Conservation (phyloP, 768 basidiomycete genomes). For the Asterophora parasitica region DNA sequence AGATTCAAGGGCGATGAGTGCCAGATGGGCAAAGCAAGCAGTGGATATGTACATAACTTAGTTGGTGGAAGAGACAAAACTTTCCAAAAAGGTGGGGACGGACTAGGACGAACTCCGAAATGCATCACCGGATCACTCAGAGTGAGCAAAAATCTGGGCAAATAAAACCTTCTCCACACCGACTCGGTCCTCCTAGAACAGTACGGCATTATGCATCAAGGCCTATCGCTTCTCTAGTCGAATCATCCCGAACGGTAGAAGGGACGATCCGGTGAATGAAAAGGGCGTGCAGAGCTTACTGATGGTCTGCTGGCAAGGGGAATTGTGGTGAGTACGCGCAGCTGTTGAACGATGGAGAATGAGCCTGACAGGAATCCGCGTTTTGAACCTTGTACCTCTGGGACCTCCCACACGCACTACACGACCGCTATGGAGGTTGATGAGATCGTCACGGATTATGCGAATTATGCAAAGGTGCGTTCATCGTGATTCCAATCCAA, state of each 20-base stretch:
- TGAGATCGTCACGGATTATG: slow-evolving; percentile 58
- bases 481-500: neutral
- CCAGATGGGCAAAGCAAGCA: too few relatives aligned
- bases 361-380: neutral
- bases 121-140: too few relatives aligned
- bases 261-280: slow-evolving; percentile 58
- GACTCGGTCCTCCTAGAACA: slow-evolving; percentile 57
- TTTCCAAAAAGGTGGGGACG: too few relatives aligned
- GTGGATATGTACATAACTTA: too few relatives aligned
- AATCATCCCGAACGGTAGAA: slow-evolving; percentile 61
- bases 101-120: too few relatives aligned
- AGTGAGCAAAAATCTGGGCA: too few relatives aligned
- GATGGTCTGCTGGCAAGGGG: slow-evolving; percentile 55
- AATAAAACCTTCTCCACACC: slow-evolving; percentile 59
- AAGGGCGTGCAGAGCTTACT: slow-evolving; percentile 60
- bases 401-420: slow-evolving; percentile 71
- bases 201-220: slow-evolving; percentile 65
- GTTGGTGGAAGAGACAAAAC: too few relatives aligned
- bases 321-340: slow-evolving; percentile 49
- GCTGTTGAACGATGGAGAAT: too few relatives aligned
- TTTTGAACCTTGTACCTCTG: slow-evolving; percentile 66
- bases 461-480: slow-evolving; percentile 49
- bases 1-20: too few relatives aligned
- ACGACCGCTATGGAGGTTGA: slow-evolving; percentile 73
- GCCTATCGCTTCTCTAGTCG: slow-evolving; percentile 71